Conservation (phyloP, 306 rosid species). For the Medicago ruthenica region DNA sequence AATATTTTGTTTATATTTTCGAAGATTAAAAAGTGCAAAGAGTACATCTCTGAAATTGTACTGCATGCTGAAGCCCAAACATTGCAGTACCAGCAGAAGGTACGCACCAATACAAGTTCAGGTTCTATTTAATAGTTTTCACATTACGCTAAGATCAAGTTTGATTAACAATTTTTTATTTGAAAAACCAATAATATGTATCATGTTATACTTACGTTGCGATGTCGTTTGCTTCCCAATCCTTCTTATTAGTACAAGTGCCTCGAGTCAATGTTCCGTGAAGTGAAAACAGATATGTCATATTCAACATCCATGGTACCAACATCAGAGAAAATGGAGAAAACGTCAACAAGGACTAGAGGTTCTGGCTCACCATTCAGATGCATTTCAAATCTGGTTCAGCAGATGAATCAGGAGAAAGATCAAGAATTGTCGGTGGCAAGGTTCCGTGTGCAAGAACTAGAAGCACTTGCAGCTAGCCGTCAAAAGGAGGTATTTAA, state of each 20-base stretch:
- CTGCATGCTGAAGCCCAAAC: slow-evolving; percentile 97
- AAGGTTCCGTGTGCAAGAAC: slow-evolving; percentile 73
- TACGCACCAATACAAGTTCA: slow-evolving; percentile 36
- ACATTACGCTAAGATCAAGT: slow-evolving; percentile 10
- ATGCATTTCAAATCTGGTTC: slow-evolving; percentile 88
- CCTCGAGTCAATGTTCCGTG: slow-evolving; percentile 85
- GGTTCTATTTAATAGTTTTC: slow-evolving; percentile 31
- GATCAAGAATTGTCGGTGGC: slow-evolving; percentile 82
- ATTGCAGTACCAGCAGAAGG: slow-evolving; percentile 94
- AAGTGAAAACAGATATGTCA: slow-evolving; percentile 70
- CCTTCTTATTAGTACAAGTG: slow-evolving; percentile 72
- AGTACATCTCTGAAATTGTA: slow-evolving; percentile 81
- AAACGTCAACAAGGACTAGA: slow-evolving; percentile 67
- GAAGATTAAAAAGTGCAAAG: slow-evolving; percentile 81
- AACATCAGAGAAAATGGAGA: slow-evolving; percentile 62
- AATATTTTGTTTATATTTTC: slow-evolving; percentile 46
- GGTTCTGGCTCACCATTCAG: slow-evolving; percentile 96
- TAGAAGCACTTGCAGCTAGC: slow-evolving; percentile 73
- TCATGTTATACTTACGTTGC: slow-evolving; percentile 39
- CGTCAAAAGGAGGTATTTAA: slow-evolving; percentile 78
- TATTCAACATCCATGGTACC: slow-evolving; percentile 50
- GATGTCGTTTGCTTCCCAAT: slow-evolving; percentile 37
- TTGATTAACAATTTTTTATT: neutral
- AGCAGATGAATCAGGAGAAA: slow-evolving; percentile 89
- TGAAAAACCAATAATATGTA: slow-evolving; percentile 6